Conservation (phyloP, 2,329 filamentous ascomycete species). For the Colletotrichum ledebouriae region DNA sequence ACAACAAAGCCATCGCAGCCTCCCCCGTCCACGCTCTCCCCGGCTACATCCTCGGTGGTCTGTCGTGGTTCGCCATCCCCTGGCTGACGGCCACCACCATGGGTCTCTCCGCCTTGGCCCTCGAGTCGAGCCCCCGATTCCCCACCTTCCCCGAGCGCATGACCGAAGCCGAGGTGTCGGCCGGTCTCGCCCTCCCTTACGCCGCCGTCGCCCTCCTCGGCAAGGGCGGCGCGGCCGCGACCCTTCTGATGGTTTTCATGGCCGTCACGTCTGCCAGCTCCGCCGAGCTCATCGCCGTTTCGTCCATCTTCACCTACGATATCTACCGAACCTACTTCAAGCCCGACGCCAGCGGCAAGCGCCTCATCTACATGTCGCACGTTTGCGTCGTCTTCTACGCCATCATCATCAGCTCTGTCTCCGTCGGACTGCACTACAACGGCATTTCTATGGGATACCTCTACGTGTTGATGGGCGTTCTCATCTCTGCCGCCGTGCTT, state of each 20-base stretch:
- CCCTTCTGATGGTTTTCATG: conserved; percentile 85
- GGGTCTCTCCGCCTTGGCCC: conserved; percentile 81
- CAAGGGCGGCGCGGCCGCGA: conserved; percentile 79
- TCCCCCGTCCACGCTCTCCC: conserved; percentile 83
- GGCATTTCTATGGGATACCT: conserved; percentile 90
- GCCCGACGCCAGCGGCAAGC: conserved; percentile 79
- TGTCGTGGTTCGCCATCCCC: conserved; percentile 87
- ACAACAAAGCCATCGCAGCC: conserved; percentile 88
- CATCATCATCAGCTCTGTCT: conserved; percentile 81
- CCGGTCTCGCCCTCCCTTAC: conserved; percentile 82
- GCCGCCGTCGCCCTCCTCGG: conserved; percentile 84
- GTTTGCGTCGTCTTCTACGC: conserved; percentile 78
- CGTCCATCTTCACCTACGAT: conserved; percentile 88
- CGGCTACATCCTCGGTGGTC: conserved; percentile 81
- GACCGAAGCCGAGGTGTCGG: conserved; percentile 76
- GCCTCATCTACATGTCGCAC: conserved; percentile 85
- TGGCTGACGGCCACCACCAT: conserved; percentile 87
- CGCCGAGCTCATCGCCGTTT: conserved; percentile 85
- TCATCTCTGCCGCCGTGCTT: conserved; percentile 87
- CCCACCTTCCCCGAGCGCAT: conserved; percentile 78
- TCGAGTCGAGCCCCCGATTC: conserved; percentile 77
- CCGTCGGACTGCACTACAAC: conserved; percentile 79
- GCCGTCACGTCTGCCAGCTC: conserved; percentile 84
- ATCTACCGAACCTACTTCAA: conserved; percentile 91
- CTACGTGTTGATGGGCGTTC: conserved; percentile 91